phyloP scores from a whole-genome alignment of 768 basidiomycete species.

The Suillus alpinus region DNA sequence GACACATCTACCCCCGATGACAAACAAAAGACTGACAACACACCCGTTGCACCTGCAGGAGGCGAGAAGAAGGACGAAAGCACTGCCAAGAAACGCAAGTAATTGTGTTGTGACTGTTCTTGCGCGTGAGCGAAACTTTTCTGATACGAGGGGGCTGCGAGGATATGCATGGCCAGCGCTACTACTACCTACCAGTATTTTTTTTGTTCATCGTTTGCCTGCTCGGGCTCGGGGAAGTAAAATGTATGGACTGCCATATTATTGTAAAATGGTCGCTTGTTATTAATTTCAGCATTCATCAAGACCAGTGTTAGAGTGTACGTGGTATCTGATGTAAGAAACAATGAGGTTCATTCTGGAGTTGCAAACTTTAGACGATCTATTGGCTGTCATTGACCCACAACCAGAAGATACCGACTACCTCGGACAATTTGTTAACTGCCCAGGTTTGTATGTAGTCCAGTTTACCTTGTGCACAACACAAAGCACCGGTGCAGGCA shows the following conservation, averaged over 20 bases:
- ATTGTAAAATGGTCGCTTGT: not conserved
- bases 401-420: not conserved
- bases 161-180: not conserved
- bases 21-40: constrained; percentile 61
- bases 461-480: not conserved
- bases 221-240: constrained; percentile 9
- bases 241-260: constrained; percentile 24
- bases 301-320: not conserved
- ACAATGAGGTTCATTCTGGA: not conserved
- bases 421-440: not conserved
- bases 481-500: not conserved
- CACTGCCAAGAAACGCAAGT: constrained; percentile 73
- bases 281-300: not conserved
- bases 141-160: not conserved
- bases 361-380: not conserved
- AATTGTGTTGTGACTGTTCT: constrained; percentile 19
- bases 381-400: not conserved
- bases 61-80: constrained; percentile 72
- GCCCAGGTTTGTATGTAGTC: not conserved
- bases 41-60: constrained; percentile 70
- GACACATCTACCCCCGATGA: constrained; percentile 62
- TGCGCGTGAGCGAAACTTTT: not conserved
- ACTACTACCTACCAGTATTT: constrained; percentile 1
- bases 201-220: constrained; percentile 4
- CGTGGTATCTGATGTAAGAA: not conserved